phyloP scores from a whole-genome alignment of 306 rosid genomes.

The Corylus avellana region DNA sequence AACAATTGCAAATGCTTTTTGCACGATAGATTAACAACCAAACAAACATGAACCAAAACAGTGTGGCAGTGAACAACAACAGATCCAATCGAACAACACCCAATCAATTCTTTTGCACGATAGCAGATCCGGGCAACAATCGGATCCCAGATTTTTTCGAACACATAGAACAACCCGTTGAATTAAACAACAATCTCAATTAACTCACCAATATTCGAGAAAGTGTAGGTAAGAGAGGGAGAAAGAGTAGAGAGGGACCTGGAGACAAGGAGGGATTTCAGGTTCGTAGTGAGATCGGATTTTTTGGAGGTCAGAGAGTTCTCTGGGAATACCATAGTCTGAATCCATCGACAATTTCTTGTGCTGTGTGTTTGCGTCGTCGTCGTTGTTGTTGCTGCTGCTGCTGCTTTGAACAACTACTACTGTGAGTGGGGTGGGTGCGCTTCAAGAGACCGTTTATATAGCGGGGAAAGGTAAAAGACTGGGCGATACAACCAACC shows the following conservation, averaged over 20 bases:
- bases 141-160: background rate
- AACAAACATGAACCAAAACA: background rate
- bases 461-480: background rate
- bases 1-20: background rate
- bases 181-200: background rate
- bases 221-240: no score
- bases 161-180: background rate
- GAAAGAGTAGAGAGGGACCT: constrained; percentile 32
- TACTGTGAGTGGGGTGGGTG: no score
- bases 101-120: background rate
- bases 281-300: constrained; percentile 78
- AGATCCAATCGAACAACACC: constrained; percentile 8
- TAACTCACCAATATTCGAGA: background rate
- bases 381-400: background rate
- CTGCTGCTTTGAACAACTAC: background rate
- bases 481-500: constrained; percentile 15
- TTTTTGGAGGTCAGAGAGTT: constrained; percentile 87
- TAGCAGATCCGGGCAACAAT: constrained; percentile 1
- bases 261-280: constrained; percentile 80
- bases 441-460: background rate
- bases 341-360: constrained; percentile 54
- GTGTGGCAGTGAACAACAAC: background rate
- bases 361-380: background rate
- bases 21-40: background rate
- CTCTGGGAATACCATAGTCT: constrained; percentile 88